Percentiles rank a stretch among this genome's conserved stretches.
phyloP scores from a whole-genome alignment of 2,329 filamentous ascomycete species.

The Fusarium scirpi region DNA sequence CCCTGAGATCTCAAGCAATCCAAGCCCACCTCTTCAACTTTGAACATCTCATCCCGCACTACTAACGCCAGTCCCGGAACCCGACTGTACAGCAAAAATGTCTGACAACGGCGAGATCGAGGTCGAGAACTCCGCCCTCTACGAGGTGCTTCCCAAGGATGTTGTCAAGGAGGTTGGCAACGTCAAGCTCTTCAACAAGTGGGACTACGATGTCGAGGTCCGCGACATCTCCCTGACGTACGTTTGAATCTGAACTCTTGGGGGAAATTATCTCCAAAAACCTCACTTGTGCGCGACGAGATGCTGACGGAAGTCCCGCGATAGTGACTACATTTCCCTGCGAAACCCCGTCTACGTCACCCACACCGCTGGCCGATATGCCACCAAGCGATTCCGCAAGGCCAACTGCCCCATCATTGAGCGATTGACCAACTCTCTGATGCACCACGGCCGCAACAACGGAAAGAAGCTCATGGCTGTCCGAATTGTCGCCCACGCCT shows the following conservation, averaged over 20 bases:
- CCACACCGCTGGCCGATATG: slow-evolving; percentile 98
- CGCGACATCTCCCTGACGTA: slow-evolving; percentile 99
- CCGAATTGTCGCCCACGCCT: slow-evolving; percentile 97
- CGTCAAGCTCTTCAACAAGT: slow-evolving; percentile 98
- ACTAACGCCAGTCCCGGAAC: slow-evolving; percentile 54
- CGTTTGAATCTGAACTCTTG: slow-evolving; percentile 44
- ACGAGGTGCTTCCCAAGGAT: slow-evolving; percentile 91
- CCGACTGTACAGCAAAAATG: slow-evolving; percentile 72
- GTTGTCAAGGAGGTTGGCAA: slow-evolving; percentile 88
- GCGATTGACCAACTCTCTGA: slow-evolving; percentile 99
- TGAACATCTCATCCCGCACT: slow-evolving; percentile 51
- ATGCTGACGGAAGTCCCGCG: slow-evolving; percentile 51
- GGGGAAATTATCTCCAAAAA: slow-evolving; percentile 28
- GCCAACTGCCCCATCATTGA: slow-evolving; percentile 99
- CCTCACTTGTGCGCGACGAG: slow-evolving; percentile 30
- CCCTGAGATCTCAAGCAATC: slow-evolving; percentile 12
- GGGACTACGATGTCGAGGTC: slow-evolving; percentile 99
- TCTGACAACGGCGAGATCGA: slow-evolving; percentile 96
- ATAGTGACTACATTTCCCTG: slow-evolving; percentile 99
- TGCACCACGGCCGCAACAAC: slow-evolving; percentile 99
- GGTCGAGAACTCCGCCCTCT: slow-evolving; percentile 81
- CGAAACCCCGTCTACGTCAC: slow-evolving; percentile 98
- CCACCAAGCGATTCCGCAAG: slow-evolving; percentile 99
- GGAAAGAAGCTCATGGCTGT: slow-evolving; percentile 99
- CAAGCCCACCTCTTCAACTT: slow-evolving; percentile 32